phyloP scores from a whole-genome alignment of 441 rosid genomes.

The Breynia disticha region DNA sequence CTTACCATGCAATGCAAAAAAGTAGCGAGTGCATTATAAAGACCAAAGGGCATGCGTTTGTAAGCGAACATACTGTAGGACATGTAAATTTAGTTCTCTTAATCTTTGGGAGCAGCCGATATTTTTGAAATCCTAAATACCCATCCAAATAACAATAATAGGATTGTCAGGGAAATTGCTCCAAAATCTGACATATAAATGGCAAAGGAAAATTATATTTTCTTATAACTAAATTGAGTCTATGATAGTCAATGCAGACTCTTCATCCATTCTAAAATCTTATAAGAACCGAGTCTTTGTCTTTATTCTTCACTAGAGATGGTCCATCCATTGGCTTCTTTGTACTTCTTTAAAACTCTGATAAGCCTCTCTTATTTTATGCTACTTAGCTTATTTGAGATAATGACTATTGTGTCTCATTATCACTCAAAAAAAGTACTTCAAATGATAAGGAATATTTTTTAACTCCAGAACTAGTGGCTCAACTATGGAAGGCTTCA shows the following conservation, averaged over 20 bases:
- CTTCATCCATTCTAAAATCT: neutral
- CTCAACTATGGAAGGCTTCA: neutral
- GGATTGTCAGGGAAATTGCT: too few relatives aligned
- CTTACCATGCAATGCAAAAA: neutral
- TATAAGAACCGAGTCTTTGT: neutral
- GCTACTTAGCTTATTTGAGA: neutral
- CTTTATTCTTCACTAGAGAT: neutral
- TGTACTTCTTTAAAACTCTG: neutral
- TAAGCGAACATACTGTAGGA: neutral
- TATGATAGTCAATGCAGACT: neutral
- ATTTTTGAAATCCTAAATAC: neutral
- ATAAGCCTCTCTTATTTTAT: neutral
- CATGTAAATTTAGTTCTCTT: neutral
- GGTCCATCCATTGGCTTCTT: neutral
- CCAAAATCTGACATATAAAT: neutral
- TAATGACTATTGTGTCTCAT: neutral
- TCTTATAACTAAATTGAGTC: neutral
- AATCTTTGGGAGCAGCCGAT: neutral
- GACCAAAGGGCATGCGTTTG: neutral
- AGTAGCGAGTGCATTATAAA: neutral
- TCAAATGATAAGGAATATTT: neutral
- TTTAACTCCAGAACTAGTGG: neutral
- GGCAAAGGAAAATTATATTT: constrained; percentile 2
- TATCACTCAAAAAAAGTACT: neutral
- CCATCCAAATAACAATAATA: neutral